A percentile compares a stretch with the other conserved stretches of the same genome.
phyloP scores from a whole-genome alignment of 257 asterid species.

The Petrea volubilis region DNA sequence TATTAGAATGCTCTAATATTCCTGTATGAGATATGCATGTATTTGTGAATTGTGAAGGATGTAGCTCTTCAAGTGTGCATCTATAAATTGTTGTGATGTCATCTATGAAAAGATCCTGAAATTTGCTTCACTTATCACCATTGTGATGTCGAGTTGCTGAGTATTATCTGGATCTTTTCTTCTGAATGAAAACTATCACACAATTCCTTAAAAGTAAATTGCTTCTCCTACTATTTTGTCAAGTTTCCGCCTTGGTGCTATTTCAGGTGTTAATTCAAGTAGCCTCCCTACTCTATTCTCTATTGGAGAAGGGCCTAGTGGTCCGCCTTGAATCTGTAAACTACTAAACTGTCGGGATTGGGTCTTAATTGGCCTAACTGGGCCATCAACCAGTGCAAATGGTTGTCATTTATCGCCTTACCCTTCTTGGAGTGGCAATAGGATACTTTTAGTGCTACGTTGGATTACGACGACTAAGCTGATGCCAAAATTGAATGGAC shows the following conservation, averaged over 20 bases:
- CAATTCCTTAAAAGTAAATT: neutral
- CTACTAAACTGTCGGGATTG: neutral
- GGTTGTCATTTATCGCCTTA: neutral
- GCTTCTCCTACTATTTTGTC: neutral
- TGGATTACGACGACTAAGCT: neutral
- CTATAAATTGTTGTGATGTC: neutral
- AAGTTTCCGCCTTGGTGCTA: neutral
- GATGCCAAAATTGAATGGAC: neutral
- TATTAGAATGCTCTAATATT: neutral
- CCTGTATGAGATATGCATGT: neutral
- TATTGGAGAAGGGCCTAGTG: neutral
- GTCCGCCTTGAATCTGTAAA: neutral
- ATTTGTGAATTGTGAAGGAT: conserved; percentile 9
- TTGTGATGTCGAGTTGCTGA: neutral
- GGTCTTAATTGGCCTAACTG: neutral
- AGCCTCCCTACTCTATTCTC: neutral
- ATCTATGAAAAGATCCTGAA: neutral
- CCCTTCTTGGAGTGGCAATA: neutral
- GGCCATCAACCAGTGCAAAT: neutral
- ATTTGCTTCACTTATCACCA: neutral
- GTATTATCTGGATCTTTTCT: neutral
- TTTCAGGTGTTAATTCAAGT: neutral
- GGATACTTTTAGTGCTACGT: neutral
- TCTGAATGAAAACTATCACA: neutral
- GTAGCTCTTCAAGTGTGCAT: neutral